phyloP scores from a whole-genome alignment of 768 basidiomycete genomes.

The Cubamyces sp. region DNA sequence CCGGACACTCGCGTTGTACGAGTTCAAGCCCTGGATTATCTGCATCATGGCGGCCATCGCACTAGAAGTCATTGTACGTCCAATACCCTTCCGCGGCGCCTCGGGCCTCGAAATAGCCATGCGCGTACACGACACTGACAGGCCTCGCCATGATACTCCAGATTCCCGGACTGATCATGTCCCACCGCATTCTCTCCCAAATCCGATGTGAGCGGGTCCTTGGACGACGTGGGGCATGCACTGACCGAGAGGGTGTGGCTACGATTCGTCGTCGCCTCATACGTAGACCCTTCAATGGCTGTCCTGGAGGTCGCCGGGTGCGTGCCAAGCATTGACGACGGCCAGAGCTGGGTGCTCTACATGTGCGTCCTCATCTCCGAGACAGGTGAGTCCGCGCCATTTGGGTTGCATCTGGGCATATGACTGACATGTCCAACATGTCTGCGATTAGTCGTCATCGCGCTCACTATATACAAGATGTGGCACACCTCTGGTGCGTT shows the following conservation, averaged over 20 bases:
- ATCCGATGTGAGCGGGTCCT: too few species aligned
- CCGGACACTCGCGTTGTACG: slow-evolving; percentile 11
- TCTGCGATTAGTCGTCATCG: neutral
- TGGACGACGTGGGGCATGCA: too few species aligned
- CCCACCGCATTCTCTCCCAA: too few species aligned
- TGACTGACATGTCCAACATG: too few species aligned
- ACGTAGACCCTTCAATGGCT: neutral
- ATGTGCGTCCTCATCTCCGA: slow-evolving; percentile 3
- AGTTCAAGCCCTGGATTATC: neutral
- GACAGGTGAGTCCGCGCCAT: neutral
- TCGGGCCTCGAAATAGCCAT: too few species aligned
- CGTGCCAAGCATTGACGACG: neutral
- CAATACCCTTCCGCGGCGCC: neutral
- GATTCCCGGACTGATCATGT: too few species aligned
- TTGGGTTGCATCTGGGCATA: neutral
- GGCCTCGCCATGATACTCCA: too few species aligned
- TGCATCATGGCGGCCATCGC: neutral
- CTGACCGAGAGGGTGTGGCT: too few species aligned
- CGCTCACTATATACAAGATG: slow-evolving; percentile 4
- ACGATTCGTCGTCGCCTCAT: too few species aligned
- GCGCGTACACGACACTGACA: too few species aligned
- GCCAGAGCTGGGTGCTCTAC: slow-evolving; percentile 5
- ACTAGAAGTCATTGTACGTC: slow-evolving; percentile 1
- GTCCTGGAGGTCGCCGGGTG: slow-evolving; percentile 3
- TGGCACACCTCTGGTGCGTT: slow-evolving; percentile 1